Evolutionary conservation across 306 rosid species (phyloP).

Genomic region (Ormosia emarginata): DNA sequence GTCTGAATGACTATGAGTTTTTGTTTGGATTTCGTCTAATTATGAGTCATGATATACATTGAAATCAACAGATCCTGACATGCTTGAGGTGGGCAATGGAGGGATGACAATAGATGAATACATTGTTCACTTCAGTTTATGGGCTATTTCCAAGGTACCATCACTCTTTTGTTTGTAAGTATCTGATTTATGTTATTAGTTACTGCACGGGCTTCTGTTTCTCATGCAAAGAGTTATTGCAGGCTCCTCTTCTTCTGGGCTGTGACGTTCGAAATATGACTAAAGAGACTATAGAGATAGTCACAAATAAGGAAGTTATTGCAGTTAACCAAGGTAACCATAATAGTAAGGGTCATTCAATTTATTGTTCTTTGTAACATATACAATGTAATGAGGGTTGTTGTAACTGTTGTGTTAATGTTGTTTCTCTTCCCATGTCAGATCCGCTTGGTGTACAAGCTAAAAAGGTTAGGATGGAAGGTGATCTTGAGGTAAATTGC

Average conservation of each 20-base stretch:
- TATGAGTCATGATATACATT: not conserved
- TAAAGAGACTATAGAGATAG: constrained; percentile 61
- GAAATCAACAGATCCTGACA: constrained; percentile 79
- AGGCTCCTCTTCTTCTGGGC: constrained; percentile 99
- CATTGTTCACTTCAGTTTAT: constrained; percentile 86
- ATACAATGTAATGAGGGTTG: not conserved
- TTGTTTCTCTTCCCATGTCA: constrained; percentile 2
- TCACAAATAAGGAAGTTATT: constrained; percentile 72
- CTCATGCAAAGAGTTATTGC: constrained; percentile 21
- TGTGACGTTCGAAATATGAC: constrained; percentile 80
- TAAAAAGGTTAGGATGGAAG: constrained; percentile 88
- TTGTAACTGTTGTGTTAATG: not conserved
- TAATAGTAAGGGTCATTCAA: not conserved
- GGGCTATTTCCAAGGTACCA: constrained; percentile 93
- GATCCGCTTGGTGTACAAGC: constrained; percentile 86
- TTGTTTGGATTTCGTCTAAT: not conserved
- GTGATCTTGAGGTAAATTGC: constrained; percentile 65
- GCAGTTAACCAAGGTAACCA: constrained; percentile 77
- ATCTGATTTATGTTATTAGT: not conserved
- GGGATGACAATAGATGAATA: constrained; percentile 87
- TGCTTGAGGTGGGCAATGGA: constrained; percentile 98
- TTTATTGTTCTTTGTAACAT: not conserved
- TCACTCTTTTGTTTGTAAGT: not conserved
- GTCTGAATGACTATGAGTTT: not conserved
- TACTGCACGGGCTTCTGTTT: not conserved